Conservation (phyloP, 2,329 filamentous ascomycete genomes). For the Hypocreales sp. region DNA sequence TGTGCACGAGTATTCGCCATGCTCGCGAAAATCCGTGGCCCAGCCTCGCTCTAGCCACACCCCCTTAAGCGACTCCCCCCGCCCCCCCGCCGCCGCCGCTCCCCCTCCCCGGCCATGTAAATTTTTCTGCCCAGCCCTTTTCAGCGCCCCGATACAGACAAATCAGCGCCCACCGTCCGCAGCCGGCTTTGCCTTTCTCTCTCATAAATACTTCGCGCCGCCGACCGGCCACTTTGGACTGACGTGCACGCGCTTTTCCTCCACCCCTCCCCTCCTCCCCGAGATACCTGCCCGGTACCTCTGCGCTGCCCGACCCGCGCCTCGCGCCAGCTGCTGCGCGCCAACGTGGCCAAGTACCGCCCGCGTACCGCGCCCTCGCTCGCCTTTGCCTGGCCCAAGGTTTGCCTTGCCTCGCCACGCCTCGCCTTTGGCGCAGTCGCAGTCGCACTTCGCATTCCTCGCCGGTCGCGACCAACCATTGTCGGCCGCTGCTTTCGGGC, state of each 20-base stretch:
- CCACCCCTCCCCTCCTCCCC: constrained; percentile 13
- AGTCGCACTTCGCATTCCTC: constrained; percentile 1
- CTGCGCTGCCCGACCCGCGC: not conserved
- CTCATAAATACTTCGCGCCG: constrained; percentile 32
- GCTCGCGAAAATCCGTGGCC: too few species aligned
- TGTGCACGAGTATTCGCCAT: too few species aligned
- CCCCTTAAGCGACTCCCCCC: constrained; percentile 2
- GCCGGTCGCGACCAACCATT: constrained; percentile 5
- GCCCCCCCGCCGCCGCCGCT: constrained; percentile 1
- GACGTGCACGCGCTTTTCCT: constrained; percentile 31
- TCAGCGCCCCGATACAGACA: constrained; percentile 20
- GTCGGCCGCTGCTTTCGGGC: too few species aligned
- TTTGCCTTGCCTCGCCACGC: not conserved
- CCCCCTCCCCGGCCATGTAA: constrained; percentile 15
- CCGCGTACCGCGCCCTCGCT: constrained; percentile 1
- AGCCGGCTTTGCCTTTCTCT: constrained; percentile 19
- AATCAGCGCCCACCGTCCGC: too few species aligned
- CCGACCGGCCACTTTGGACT: constrained; percentile 25
- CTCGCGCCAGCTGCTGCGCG: not conserved
- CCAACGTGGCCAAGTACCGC: constrained; percentile 1
- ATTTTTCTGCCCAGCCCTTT: constrained; percentile 15
- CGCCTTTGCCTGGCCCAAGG: too few species aligned
- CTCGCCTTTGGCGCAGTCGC: not conserved
- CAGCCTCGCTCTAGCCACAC: too few species aligned
- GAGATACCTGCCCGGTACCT: constrained; percentile 8